Base-by-base conservation (phyloP, 768 basidiomycete species). In the Boletales sp. region DNA sequence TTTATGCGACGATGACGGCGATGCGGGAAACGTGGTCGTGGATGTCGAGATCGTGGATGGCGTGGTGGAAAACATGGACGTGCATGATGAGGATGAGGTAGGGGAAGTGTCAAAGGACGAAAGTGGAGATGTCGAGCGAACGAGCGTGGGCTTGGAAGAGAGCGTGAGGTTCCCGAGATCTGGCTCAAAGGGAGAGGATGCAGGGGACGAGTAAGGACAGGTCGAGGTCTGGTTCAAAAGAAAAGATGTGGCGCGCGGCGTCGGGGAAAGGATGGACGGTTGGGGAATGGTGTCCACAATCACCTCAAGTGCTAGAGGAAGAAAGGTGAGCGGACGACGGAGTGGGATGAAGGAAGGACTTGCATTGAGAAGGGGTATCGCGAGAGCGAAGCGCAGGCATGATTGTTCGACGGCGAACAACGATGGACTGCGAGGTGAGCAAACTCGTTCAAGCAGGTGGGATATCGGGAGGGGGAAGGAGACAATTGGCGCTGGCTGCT, bases 331-430 rank as follows among this genome's bases (percentile, higher is more conserved):
- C 47, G 50, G 50, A 18, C 50, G 29, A 14, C 43, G 47, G 50
- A 49, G 51, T 12, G 31, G 13, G 27, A 14, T 0, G 19, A 18
- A 27, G 15, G 37, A 34, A 19, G 40, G 36, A 67, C 74, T 72
- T 47, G 75, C 76, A 68, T 64, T 73, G 74, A 65, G 77, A 69
- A 56, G 75, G 78, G 75, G 78, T 83, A 75, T 87, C 84, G 75
- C 84, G 84, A 67, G 86, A 87, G 73, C 86, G 86, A 64, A 82
- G 75, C 45, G 84, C 84, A 69, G 86, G 86, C 86, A 88, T 88
- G 77, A 79, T 82, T 69, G 73, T 68, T 62, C 62, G 46, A 58
- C 52, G 58, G 29, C 30, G 63, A 65, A 70, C 62, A 71, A 66
- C 58, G 6, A 27, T 27, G 24, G 55, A 54, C 66, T 62, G 66